Evolutionary conservation across 202 grass and related monocot species (phyloP).

Genomic region (Panicum virgatum): DNA sequence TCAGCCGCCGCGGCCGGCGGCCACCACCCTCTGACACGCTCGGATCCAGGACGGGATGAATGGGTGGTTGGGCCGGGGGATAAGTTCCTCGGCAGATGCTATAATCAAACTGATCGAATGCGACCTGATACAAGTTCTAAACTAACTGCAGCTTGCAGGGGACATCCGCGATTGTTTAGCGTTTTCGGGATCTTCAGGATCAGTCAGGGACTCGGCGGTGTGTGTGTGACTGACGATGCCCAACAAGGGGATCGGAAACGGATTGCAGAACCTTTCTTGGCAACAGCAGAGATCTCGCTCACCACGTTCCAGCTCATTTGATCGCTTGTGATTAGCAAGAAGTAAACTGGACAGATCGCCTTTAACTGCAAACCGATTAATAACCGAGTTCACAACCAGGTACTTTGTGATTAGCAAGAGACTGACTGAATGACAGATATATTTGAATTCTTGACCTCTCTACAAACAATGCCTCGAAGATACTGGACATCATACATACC

Average conservation of each 20-base stretch:
- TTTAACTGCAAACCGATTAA: neutral
- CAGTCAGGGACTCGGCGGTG: neutral
- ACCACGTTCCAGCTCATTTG: neutral
- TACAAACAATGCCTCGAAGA: conserved; percentile 12
- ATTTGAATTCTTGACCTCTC: conserved; percentile 26
- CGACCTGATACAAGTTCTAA: neutral
- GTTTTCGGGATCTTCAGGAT: neutral
- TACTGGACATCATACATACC: neutral
- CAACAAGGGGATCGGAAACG: neutral
- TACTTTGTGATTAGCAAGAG: neutral
- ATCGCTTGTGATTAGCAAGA: neutral
- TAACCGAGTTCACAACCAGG: conserved; percentile 13
- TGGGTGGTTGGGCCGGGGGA: neutral
- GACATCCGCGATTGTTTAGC: neutral
- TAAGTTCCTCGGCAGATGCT: neutral
- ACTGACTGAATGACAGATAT: neutral
- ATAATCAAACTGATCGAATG: neutral
- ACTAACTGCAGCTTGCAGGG: neutral
- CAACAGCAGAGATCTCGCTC: neutral
- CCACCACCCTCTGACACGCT: neutral
- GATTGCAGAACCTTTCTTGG: neutral
- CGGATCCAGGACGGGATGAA: neutral
- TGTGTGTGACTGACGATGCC: neutral
- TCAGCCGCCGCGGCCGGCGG: neutral
- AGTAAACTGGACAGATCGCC: neutral